Evolutionary conservation across 1,284 basidiomycete genomes (phyloP).

Genomic region (Leccinum pachyderme): DNA sequence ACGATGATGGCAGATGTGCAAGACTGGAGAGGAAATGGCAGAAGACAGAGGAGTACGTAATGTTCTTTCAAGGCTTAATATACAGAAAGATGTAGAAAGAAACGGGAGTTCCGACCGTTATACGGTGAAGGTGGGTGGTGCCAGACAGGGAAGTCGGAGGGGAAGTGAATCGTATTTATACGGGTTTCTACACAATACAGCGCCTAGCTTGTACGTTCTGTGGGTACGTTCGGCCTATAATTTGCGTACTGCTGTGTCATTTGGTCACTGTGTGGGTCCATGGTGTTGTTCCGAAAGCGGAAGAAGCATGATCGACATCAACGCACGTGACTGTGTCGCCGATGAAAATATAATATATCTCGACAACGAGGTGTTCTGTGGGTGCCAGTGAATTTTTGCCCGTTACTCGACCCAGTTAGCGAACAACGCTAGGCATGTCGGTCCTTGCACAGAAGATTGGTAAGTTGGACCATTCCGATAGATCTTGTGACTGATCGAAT

Average conservation of each 20-base stretch:
- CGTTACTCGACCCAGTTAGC: slow-evolving; percentile 4
- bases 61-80: neutral
- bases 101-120: neutral
- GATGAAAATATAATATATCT: slow-evolving; percentile 9
- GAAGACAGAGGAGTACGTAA: neutral
- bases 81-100: slow-evolving; percentile 2
- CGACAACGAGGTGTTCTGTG: slow-evolving; percentile 10
- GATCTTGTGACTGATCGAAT: neutral
- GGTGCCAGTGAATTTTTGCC: slow-evolving; percentile 7
- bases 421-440: slow-evolving; percentile 11
- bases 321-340: slow-evolving; percentile 13
- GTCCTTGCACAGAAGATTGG: slow-evolving; percentile 30
- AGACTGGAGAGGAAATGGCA: neutral
- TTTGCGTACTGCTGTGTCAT: neutral
- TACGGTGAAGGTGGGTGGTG: slow-evolving; percentile 11
- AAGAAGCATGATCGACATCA: slow-evolving; percentile 12
- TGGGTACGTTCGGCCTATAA: neutral
- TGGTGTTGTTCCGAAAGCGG: slow-evolving; percentile 14
- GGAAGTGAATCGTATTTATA: slow-evolving; percentile 11
- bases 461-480: slow-evolving; percentile 8
- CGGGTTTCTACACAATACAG: neutral
- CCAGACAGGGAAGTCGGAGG: slow-evolving; percentile 13
- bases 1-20: slow-evolving; percentile 12
- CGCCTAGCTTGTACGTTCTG: slow-evolving; percentile 10
- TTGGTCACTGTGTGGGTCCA: slow-evolving; percentile 8